Evolutionary conservation across 2,329 filamentous ascomycete genomes (phyloP), one percentile per base, ranked within the genome.

Genomic region (Emmonsia crescens): DNA sequence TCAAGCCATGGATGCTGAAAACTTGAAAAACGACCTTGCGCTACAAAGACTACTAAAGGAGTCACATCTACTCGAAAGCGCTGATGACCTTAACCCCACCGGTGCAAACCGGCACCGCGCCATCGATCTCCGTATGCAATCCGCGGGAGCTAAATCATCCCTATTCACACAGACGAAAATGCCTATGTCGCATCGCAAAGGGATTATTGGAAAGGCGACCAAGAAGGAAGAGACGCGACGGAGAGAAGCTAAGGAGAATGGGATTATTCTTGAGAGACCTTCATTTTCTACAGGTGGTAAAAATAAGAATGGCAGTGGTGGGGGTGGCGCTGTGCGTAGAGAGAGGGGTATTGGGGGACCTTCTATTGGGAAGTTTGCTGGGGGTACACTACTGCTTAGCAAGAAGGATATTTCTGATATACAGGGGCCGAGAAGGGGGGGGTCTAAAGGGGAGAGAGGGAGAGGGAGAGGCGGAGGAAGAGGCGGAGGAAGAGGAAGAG

Each of bases 21-120:
- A 92, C 0, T 81, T 97, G n/a, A 91, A 92, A 73, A 92, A 97
- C 74, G 94, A 99, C 74, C 85, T 96, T 61, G 92, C 90, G 42
- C 84, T 99, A 16, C 93, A 96, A 74, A 87, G 91, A 55, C 85
- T 99, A 48, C 85, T 99, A 62, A 83, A 87, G 67, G 94, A 99
- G 80, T 96, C 92, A 0, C 91, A 96, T 75, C 86, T 97, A 64
- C 82, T 97, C 21, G 91, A 92, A 73, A 92, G 96, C 74, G 94
- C 97, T 74, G 85, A 96, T 60, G 92, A 90, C 46, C 85, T 99
- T 16, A 80, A 82, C 52, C 79, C 82, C 21, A 79, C 82, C 27
- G 92, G 92, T 60, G 86, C 85, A 68, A 88, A 88, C 68, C 85
- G 92, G 38, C 85, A 90, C 67, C 89, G 89, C 73, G 89, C 92